Percentiles rank a stretch among this genome's conserved stretches.
Evolutionary conservation across 23 red algal species (phyloP).

Genomic region (Gracilaria domingensis): DNA sequence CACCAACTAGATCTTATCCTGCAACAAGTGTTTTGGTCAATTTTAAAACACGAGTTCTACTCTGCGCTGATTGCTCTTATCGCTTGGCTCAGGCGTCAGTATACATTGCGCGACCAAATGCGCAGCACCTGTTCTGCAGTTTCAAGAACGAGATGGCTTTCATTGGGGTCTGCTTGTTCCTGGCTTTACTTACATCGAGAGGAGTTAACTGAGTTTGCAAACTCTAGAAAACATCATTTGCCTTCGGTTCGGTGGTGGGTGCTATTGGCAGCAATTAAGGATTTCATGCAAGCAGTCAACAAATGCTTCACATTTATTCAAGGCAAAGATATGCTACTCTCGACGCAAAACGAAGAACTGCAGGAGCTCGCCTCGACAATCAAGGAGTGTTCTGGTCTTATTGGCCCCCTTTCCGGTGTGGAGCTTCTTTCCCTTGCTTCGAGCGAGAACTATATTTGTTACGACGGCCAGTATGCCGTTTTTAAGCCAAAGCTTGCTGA

Average conservation of each 20-base stretch:
- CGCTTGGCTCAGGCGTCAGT: not conserved
- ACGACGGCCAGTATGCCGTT: not conserved
- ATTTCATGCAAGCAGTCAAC: not conserved
- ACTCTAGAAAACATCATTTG: not conserved
- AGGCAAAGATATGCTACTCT: not conserved
- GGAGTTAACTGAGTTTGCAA: not conserved
- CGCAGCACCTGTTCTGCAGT: not conserved
- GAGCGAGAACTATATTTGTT: not conserved
- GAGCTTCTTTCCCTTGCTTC: not conserved
- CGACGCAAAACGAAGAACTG: not conserved
- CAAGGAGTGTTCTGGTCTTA: not conserved
- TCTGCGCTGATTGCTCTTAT: not conserved
- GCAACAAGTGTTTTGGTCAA: not conserved
- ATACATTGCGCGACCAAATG: not conserved
- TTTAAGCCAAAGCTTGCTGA: not conserved
- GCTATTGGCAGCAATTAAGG: not conserved
- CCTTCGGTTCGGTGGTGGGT: not conserved
- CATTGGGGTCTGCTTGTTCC: not conserved
- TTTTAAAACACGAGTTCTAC: not conserved
- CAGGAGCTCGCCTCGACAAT: not conserved
- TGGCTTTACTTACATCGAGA: not conserved
- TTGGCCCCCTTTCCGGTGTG: not conserved
- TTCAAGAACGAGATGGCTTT: not conserved
- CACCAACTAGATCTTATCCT: not conserved
- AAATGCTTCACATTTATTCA: not conserved